Base-by-base conservation (phyloP, 2,329 filamentous ascomycete species). In the Cladosporium velox region DNA sequence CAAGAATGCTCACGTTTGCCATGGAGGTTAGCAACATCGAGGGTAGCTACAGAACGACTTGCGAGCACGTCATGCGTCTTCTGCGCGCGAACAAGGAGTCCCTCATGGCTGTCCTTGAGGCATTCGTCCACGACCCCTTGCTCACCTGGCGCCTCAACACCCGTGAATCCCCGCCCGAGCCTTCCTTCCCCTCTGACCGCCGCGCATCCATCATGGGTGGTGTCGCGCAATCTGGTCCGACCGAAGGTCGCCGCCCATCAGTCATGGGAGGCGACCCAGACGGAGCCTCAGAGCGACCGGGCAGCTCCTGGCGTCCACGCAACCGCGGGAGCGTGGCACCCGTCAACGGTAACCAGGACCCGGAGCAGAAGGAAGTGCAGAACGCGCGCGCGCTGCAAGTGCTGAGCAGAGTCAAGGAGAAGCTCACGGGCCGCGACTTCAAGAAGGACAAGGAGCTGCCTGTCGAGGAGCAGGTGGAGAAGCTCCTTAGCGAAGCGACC, bases 21-120 rank as follows among this genome's bases (percentile, higher is more conserved):
- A 99, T 99, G 95, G 95, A 99, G 81, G 95, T 99, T 65, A 97
- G 93, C 85, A 99, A 99, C 76, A 99, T 99, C 71, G 95, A 99
- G 79, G 95, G 95, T 72, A 97, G 92, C 79, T 99, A 97, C 85
- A 89, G 96, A 67, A 98, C 97, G 66, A 98, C 95, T 6, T 99
- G 94, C 73, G 96, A 99, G 80, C 93, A 97, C 73, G 94, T 97
- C 60, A 99, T 99, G 95, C 88, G 95, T 68, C 93, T 99, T 15
- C 83, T 99, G 70, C 86, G 95, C 65, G 93, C 95, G 71, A 99
- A 99, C 80, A 99, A 99, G 80, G 95, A 99, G 81, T 97, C 93
- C 51, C 86, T 99, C 67, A 97, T 99, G 92, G 95, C 95, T 34
- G 95, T 99, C 24, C 83, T 99, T 65, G 95, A 99, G 86, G 95